A percentile compares a stretch with the other conserved stretches of the same genome.
phyloP scores from a whole-genome alignment of 1,139 yeast species.

The Hanseniaspora gamundiae region DNA sequence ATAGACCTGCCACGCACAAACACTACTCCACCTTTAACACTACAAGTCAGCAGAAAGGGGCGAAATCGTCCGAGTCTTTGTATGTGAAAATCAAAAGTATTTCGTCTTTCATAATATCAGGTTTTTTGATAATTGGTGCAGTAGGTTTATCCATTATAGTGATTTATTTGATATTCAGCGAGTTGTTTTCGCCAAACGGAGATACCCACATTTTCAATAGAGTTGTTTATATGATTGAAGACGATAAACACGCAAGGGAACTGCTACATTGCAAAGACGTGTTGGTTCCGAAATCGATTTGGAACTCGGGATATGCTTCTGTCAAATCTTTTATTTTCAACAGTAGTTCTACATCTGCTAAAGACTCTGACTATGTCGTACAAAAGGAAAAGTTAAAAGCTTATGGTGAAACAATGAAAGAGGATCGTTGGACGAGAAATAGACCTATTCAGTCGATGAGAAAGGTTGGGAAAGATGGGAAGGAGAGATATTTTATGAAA shows the following conservation, averaged over 20 bases:
- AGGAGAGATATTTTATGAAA: conserved; percentile 71
- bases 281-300: conserved; percentile 10
- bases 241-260: conserved; percentile 48
- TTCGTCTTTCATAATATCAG: conserved; percentile 48
- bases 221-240: conserved; percentile 66
- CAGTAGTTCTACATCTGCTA: no score
- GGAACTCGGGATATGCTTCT: conserved; percentile 9
- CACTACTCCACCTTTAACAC: not conserved
- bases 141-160: conserved; percentile 58
- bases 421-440: conserved; percentile 76
- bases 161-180: conserved; percentile 63
- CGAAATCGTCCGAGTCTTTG: no score
- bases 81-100: conserved; percentile 38
- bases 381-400: conserved; percentile 58
- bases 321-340: not conserved
- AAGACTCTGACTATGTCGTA: not conserved
- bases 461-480: conserved; percentile 55
- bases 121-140: conserved; percentile 54
- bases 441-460: conserved; percentile 59
- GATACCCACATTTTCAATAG: conserved; percentile 84
- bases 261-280: conserved; percentile 39
- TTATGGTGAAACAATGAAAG: conserved; percentile 56
- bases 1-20: no score
- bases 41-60: no score
- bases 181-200: conserved; percentile 76